phyloP scores from a whole-genome alignment of 495 filamentous ascomycete species.

The Aspergillus egyptiacus region DNA sequence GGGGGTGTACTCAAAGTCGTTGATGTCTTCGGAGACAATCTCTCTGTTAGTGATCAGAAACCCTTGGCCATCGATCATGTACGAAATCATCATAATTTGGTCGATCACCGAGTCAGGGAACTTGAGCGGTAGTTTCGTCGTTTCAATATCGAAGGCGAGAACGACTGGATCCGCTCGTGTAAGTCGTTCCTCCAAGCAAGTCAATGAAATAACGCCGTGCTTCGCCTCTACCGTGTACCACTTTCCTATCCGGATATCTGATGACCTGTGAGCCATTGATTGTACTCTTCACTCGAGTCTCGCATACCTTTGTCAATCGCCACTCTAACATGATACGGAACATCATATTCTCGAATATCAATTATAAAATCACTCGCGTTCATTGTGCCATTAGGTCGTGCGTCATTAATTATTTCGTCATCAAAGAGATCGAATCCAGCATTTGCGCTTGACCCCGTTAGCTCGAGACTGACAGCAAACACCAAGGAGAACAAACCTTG shows the following conservation, averaged over 20 bases:
- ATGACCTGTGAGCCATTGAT: constrained; percentile 14
- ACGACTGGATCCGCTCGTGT: constrained; percentile 89
- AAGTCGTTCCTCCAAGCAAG: constrained; percentile 81
- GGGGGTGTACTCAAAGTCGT: constrained; percentile 97
- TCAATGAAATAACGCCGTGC: constrained; percentile 76
- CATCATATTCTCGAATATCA: constrained; percentile 98
- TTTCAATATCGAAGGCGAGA: constrained; percentile 97
- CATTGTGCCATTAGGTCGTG: constrained; percentile 71
- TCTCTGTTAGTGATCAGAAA: constrained; percentile 98
- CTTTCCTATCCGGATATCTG: constrained; percentile 90
- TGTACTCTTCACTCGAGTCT: background rate
- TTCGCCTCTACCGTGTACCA: constrained; percentile 97
- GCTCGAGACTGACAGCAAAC: constrained; percentile 6
- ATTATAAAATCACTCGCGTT: constrained; percentile 97
- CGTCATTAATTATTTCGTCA: constrained; percentile 77
- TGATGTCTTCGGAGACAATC: constrained; percentile 95
- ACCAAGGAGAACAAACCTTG: constrained; percentile 53
- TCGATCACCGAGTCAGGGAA: constrained; percentile 96
- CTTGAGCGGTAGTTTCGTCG: constrained; percentile 91
- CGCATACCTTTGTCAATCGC: constrained; percentile 83
- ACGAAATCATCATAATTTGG: constrained; percentile 99
- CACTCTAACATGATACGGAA: constrained; percentile 98
- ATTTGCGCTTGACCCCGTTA: constrained; percentile 56
- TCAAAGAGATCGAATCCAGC: constrained; percentile 95
- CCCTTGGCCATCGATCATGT: constrained; percentile 99